A percentile compares a stretch with the other conserved stretches of the same genome.
Evolutionary conservation across 805 yeast species (phyloP).

Genomic region (Starmerella stellata): DNA sequence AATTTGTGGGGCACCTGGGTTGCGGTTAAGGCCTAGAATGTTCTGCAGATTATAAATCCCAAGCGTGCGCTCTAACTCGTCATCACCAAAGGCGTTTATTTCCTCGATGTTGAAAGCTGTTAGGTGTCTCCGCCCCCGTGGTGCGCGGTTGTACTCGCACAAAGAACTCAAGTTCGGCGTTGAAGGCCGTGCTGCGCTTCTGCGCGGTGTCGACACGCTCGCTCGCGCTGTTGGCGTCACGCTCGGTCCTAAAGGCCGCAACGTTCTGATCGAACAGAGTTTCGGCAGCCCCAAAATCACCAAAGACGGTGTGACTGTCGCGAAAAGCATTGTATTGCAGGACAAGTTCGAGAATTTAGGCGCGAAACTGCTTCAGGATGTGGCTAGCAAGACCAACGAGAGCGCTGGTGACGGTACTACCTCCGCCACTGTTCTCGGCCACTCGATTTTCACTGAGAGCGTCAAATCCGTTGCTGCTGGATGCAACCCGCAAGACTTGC

Average conservation of each 20-base stretch:
- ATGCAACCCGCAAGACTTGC: slow-evolving; percentile 94
- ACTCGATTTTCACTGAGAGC: slow-evolving; percentile 85
- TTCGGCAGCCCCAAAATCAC: slow-evolving; percentile 96
- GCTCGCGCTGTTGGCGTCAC: slow-evolving; percentile 96
- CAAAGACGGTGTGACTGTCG: slow-evolving; percentile 97
- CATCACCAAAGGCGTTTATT: too few relatives aligned
- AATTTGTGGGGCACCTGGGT: too few relatives aligned
- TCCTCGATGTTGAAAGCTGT: background rate
- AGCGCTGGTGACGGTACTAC: slow-evolving; percentile 98
- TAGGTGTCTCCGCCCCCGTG: slow-evolving; percentile 6
- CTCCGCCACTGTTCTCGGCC: slow-evolving; percentile 88
- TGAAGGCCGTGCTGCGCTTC: slow-evolving; percentile 86
- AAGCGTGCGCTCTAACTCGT: background rate
- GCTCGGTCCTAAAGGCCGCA: slow-evolving; percentile 94
- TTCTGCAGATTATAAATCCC: background rate
- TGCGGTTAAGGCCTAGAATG: background rate
- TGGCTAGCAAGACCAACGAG: slow-evolving; percentile 92
- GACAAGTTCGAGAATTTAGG: slow-evolving; percentile 95
- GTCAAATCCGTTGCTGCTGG: slow-evolving; percentile 97
- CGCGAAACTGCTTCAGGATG: slow-evolving; percentile 86
- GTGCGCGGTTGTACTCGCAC: slow-evolving; percentile 33
- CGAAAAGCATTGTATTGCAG: slow-evolving; percentile 59
- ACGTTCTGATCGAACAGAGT: slow-evolving; percentile 87
- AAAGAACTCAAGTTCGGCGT: slow-evolving; percentile 94
- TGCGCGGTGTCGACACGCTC: slow-evolving; percentile 83